Evolutionary conservation across 2,329 filamentous ascomycete species (phyloP), one percentile per base, ranked within the genome.

Genomic region (Calonectria montana): DNA sequence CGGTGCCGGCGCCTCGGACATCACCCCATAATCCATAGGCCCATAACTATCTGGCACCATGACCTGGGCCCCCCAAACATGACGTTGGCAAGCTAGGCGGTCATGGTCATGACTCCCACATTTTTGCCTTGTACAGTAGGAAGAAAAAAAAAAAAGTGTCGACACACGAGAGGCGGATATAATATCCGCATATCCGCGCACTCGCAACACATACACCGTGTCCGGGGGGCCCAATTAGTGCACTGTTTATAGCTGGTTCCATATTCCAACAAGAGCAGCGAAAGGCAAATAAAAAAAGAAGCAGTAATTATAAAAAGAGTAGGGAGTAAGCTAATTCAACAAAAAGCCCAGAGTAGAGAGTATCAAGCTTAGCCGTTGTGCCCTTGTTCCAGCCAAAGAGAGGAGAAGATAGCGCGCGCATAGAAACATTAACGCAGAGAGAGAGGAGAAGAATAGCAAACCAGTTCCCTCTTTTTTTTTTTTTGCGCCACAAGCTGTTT

Each of bases 11-110:
- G 47, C 47, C 47, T 50, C n/a, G 55, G 37, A 37, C 55, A 61
- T 66, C 68, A 70, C 55, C 62, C 63, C 68, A 70, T 55, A 55
- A 37, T 29, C 29, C 50, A 55, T 55, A 55, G 50, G 29, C 50
- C 50, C 50, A 55, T 43, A 43, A 15, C 41, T 63, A 62, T 25
- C 55, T 70, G 63, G 53, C 45, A 25, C 63, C 67, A 65, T 48
- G 21, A 48, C 41, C 18, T 37, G 37, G 21, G 25, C 41, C 37
- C 39, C 41, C 16, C 4, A 43, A 43, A 18, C 50, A 63, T 63
- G 48, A 55, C 53, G 62, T 48, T 41, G 45, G 37, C 45, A 23
- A 50, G 55, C 31, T 21, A 61, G 35, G 35, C 43, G 25, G 39
- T 37, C 50, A 31, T 61, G 25, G 39, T 37, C 50, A 31, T 61